These are phyloP conservation scores for Aphanomyces astaci DNA, from an alignment of 352 stramenopile genomes.

Conservation along the genomic window DNA sequence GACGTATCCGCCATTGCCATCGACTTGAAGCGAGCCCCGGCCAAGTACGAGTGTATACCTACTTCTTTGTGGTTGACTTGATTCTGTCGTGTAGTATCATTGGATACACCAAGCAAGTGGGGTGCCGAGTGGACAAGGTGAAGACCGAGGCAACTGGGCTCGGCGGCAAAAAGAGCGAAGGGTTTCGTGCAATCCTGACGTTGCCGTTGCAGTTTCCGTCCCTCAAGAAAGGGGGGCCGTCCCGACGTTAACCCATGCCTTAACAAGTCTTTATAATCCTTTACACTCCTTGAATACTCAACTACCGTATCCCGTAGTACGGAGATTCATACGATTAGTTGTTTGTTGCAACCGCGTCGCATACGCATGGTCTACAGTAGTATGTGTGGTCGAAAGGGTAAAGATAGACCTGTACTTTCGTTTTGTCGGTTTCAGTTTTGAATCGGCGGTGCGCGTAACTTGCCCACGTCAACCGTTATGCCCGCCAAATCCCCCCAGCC, in stretches of 20 bases:
- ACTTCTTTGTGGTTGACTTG: slow-evolving; percentile 8
- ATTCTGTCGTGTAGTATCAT: slow-evolving; percentile 2
- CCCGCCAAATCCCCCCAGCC: background rate
- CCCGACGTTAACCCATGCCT: slow-evolving; percentile 3
- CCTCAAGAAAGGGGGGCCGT: slow-evolving; percentile 44
- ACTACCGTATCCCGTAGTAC: no score
- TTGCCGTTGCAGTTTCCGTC: slow-evolving; percentile 71
- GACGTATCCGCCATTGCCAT: slow-evolving; percentile 56
- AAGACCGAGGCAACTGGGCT: slow-evolving; percentile 56
- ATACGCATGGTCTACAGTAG: no score
- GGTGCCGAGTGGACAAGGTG: slow-evolving; percentile 58
- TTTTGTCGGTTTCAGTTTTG: no score
- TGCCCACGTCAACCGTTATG: no score
- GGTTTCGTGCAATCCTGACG: slow-evolving; percentile 52
- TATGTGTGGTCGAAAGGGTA: no score
- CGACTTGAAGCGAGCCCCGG: slow-evolving; percentile 55
- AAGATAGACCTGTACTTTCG: no score
- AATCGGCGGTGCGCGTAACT: no score
- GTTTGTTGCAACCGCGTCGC: no score
- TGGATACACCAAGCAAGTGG: slow-evolving; percentile 59
- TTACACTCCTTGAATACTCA: no score
- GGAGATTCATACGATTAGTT: no score
- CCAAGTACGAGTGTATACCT: slow-evolving; percentile 27
- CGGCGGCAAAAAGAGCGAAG: slow-evolving; percentile 52
- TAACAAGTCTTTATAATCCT: no score